Percentiles rank a stretch among this genome's conserved stretches.
Evolutionary conservation across 2,329 filamentous ascomycete genomes (phyloP).

Genomic region (Aspergillus fumigatus): DNA sequence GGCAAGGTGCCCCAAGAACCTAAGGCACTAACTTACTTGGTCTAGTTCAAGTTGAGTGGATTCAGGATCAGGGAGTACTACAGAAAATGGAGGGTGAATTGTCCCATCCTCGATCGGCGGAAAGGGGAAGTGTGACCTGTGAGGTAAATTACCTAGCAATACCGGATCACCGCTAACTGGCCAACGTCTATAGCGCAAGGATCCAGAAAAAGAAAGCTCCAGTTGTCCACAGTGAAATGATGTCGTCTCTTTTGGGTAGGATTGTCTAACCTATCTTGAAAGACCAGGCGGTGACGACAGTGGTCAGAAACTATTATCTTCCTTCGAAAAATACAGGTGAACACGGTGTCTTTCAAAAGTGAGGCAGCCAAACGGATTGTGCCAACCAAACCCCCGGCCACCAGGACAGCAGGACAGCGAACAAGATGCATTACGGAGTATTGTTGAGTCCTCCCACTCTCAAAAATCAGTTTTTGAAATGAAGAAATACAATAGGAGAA

Average conservation of each 20-base stretch:
- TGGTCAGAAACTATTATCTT: not conserved
- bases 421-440: not conserved
- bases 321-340: not conserved
- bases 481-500: not conserved
- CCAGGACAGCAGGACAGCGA: slow-evolving; percentile 5
- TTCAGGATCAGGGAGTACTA: too few relatives aligned
- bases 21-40: not conserved
- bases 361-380: slow-evolving; percentile 38
- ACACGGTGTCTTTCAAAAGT: slow-evolving; percentile 23
- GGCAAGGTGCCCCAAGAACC: not conserved
- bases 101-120: not conserved
- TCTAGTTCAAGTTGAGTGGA: not conserved
- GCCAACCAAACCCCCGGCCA: slow-evolving; percentile 21
- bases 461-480: not conserved
- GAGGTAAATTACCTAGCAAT: not conserved
- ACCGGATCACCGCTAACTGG: not conserved
- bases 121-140: not conserved
- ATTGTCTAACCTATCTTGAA: not conserved
- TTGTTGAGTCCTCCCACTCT: not conserved
- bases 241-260: not conserved
- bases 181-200: not conserved
- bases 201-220: not conserved
- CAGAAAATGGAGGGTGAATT: not conserved
- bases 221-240: not conserved
- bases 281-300: not conserved